phyloP scores from a whole-genome alignment of 441 rosid genomes.

The Flueggea neowawraea region DNA sequence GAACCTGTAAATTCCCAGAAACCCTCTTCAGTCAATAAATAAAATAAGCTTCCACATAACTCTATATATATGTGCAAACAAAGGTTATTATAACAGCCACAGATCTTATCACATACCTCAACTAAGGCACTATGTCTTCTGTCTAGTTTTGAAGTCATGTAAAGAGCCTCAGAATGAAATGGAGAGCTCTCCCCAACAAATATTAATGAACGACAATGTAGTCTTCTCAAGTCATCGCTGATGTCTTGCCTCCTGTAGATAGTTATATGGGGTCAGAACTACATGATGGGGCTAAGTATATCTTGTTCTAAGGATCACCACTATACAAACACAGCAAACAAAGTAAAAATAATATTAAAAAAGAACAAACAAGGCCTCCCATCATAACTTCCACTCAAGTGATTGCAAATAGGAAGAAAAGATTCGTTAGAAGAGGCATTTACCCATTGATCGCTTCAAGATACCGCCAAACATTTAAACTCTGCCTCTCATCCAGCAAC shows the following conservation, averaged over 20 bases:
- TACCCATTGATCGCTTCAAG: conserved; percentile 92
- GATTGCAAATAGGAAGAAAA: background rate
- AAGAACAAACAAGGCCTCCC: background rate
- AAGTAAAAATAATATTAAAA: background rate
- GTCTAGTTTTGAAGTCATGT: conserved; percentile 90
- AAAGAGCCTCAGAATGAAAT: conserved; percentile 80
- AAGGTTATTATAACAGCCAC: background rate
- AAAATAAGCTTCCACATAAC: background rate
- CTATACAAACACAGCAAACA: no score
- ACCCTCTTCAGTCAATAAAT: background rate
- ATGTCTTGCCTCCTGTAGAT: conserved; percentile 74
- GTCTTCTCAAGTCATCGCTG: conserved; percentile 62
- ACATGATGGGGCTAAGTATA: no score
- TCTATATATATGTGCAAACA: background rate
- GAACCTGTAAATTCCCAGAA: conserved; percentile 51
- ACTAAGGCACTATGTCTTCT: conserved; percentile 85
- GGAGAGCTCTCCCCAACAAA: conserved; percentile 90
- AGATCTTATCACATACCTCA: conserved; percentile 57
- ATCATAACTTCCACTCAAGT: background rate
- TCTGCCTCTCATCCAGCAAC: conserved; percentile 85
- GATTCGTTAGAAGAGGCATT: conserved; percentile 6
- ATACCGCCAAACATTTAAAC: conserved; percentile 65
- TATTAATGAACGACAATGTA: conserved; percentile 78
- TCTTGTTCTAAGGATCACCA: no score
- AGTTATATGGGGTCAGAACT: no score